Percentiles rank a stretch among this genome's conserved stretches.
Evolutionary conservation across 345 rosid genomes (phyloP).

Genomic region (Triadica sebifera): DNA sequence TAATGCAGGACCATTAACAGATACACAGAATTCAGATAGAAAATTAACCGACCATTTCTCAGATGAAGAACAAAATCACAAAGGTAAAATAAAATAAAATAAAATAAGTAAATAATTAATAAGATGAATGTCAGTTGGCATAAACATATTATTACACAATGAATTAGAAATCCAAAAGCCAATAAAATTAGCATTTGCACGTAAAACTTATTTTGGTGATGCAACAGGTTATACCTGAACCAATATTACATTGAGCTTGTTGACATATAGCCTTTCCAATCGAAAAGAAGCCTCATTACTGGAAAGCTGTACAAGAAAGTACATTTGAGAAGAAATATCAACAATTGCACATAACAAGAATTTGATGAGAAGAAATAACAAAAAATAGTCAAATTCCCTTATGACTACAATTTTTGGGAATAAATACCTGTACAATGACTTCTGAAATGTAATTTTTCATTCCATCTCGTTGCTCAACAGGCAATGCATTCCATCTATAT

Average conservation of each 20-base stretch:
- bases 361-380: neutral
- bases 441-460: slow-evolving; percentile 99
- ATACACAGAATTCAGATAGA: neutral
- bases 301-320: slow-evolving; percentile 62
- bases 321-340: slow-evolving; percentile 8
- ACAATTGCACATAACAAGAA: neutral
- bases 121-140: too few species aligned
- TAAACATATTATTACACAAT: neutral
- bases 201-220: neutral
- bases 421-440: slow-evolving; percentile 87
- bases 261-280: slow-evolving; percentile 82
- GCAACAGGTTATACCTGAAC: slow-evolving; percentile 65
- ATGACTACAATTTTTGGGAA: neutral
- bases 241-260: slow-evolving; percentile 88
- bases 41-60: neutral
- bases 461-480: slow-evolving; percentile 95
- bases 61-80: neutral
- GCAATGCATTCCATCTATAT: slow-evolving; percentile 98
- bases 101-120: neutral
- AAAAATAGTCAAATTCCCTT: neutral
- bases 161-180: neutral
- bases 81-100: too few species aligned
- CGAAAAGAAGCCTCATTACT: slow-evolving; percentile 85
- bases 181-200: neutral
- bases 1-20: neutral